Evolutionary conservation across 2,329 filamentous ascomycete species (phyloP), one percentile per base, ranked within the genome.

Genomic region (Leptographium radiaticola): DNA sequence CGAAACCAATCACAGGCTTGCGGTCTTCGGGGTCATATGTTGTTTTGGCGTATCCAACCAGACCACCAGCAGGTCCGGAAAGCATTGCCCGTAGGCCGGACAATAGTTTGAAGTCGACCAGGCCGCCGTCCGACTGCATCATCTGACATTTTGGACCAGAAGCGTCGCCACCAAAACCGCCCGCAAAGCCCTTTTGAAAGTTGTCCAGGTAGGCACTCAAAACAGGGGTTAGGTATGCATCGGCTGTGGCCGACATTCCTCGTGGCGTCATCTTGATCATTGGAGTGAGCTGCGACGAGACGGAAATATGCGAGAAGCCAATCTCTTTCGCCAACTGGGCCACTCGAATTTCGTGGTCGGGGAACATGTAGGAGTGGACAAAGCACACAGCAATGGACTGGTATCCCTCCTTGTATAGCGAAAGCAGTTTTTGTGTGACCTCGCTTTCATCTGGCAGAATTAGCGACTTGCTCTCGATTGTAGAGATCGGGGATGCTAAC

Each of bases 261-360:
- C 84, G 70, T 4, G 84, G 81, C 1, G 87, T 77, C 18, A 87
- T 70, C 65, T 87, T 87, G 66, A 87, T 86, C 83, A 86, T 86
- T 6, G 33, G n/a, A n/a, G 31, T n/a, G 10, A 50, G 20, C 42
- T 50, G 18, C 15, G 31, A 33, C 11, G 49, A 52, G 12, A 46
- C n/a, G 12, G 50, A 42, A 9, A 53, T 36, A 6, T 47, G 20
- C 2, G 15, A 2, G 89, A 55, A 52, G 40, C 53, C 53, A 51
- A 54, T 43, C 15, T 36, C 46, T 4, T 10, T 8, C 7, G 59
- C 59, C 49, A 95, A 72, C 59, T 74, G 77, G 15, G 88, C 89
- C 16, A 95, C 76, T 46, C 88, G 63, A 1, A 82, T 81, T 64
- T 96, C 90, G 61, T 95, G 90, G 48, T 86, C 80, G 1, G 88